Base-by-base conservation (phyloP, 1,284 basidiomycete genomes). In the Puccinia polysora region DNA sequence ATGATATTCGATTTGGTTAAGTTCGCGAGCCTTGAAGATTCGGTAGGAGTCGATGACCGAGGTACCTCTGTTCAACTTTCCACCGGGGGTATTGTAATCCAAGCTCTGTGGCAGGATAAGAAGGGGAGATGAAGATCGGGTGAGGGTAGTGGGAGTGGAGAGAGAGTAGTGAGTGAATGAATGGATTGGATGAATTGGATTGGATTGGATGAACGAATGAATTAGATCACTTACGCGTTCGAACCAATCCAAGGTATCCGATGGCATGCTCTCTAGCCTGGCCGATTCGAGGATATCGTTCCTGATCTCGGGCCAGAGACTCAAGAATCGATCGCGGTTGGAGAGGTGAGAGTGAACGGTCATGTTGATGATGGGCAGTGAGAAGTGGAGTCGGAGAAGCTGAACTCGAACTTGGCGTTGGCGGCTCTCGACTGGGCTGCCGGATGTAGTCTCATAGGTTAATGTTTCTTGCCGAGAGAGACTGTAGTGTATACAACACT, bases 21-120 rank as follows among this genome's bases (percentile, higher is more conserved):
- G 80, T 23, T 81, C 74, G 1, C 85, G 82, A 4, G 88, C 89
- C 74, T 88, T 87, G 75, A 97, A 81, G 79, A 97, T 95, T 81
- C 91, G 88, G 68, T 89, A 88, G 2, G 91, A 91, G 81, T 98
- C 95, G 59, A 95, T 88, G 75, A 97, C 94, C 7, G 90, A 91
- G 79, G 97, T 85, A 43, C 95, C 95, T 40, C 95, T 87, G 82
- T 97, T 98, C 74, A 97, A 88, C 82, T 98, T 99, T 12, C 82
- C 93, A 18, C 92, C 91, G 0, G 94, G 92, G 8, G 90, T 89
- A 82, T 98, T 98, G 84, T 94, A 90, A 78, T 96, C 87, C 74
- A 98, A 83, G 79, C 86, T 93, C 91, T 96, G 75, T 85, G 4
- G 12, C 2, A 28, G 6, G 15, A 47, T 56, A 5, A 38, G 32